These are phyloP conservation scores for Termitomyces sp. DNA, from an alignment of 768 basidiomycete species.

Conservation along the genomic window DNA sequence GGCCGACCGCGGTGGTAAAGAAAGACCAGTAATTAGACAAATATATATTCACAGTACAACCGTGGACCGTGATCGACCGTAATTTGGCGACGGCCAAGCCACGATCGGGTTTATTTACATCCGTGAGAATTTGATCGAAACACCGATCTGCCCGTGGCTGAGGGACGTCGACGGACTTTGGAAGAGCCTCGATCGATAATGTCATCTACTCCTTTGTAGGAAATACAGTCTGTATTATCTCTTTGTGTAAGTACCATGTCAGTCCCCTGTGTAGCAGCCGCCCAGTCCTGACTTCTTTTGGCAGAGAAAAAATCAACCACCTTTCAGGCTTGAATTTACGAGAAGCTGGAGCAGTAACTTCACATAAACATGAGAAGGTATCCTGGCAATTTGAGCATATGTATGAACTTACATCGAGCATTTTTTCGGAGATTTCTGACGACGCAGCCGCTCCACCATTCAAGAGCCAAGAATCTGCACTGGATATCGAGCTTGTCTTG, in stretches of 20 bases:
- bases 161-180: no score
- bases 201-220: not conserved
- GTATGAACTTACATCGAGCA: not conserved
- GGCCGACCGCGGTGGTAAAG: conserved; percentile 6
- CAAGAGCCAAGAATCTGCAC: not conserved
- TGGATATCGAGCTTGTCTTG: not conserved
- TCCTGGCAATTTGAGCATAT: not conserved
- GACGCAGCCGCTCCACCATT: not conserved
- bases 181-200: no score
- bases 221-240: not conserved
- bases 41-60: no score
- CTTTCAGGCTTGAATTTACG: not conserved
- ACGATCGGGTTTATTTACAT: no score
- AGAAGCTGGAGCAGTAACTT: no score
- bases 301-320: not conserved
- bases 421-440: not conserved
- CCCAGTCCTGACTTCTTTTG: no score
- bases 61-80: no score
- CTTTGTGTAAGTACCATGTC: not conserved
- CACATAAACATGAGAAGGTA: no score
- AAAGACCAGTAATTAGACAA: no score
- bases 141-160: no score
- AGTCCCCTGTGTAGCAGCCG: no score
- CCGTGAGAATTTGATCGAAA: conserved; percentile 13
- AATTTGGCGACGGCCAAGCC: not conserved